These are phyloP conservation scores for Croton setiger DNA, from an alignment of 441 rosid species.

Conservation along the genomic window DNA sequence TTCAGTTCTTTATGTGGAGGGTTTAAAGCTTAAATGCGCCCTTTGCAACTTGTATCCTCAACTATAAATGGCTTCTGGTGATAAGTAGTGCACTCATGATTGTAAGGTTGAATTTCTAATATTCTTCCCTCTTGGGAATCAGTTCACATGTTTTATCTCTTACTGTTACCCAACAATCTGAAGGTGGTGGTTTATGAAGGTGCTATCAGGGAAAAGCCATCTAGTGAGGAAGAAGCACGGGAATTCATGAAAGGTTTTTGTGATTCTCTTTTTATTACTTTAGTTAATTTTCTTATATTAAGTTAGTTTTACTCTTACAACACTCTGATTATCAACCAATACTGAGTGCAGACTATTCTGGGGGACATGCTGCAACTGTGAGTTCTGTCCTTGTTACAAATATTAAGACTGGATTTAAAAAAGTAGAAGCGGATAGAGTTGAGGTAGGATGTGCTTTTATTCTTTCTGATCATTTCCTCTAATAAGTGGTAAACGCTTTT, in stretches of 20 bases:
- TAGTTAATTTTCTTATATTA: slow-evolving; percentile 13
- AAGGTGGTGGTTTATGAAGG: slow-evolving; percentile 92
- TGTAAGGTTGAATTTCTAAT: slow-evolving; percentile 8
- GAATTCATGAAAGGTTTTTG: slow-evolving; percentile 63
- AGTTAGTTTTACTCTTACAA: slow-evolving; percentile 17
- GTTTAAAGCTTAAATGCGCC: not conserved
- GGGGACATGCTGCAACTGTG: slow-evolving; percentile 73
- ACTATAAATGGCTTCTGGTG: slow-evolving; percentile 49
- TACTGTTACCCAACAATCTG: slow-evolving; percentile 38
- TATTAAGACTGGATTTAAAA: slow-evolving; percentile 61
- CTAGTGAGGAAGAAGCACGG: slow-evolving; percentile 73
- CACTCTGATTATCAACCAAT: slow-evolving; percentile 3
- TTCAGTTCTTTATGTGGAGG: not conserved
- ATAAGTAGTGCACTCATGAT: slow-evolving; percentile 18
- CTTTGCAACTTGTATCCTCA: slow-evolving; percentile 34
- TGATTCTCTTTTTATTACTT: no score
- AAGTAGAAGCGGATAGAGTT: slow-evolving; percentile 76
- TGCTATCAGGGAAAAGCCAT: slow-evolving; percentile 81
- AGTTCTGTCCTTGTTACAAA: slow-evolving; percentile 82
- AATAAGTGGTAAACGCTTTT: not conserved
- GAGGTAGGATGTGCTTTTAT: slow-evolving; percentile 47
- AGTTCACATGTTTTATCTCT: slow-evolving; percentile 20
- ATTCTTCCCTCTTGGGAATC: slow-evolving; percentile 1
- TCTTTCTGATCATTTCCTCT: not conserved
- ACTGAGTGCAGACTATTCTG: slow-evolving; percentile 64